Evolutionary conservation across 1,139 yeast genomes (phyloP), one percentile per base, ranked within the genome.

Genomic region (Suhomyces bolitotheri): DNA sequence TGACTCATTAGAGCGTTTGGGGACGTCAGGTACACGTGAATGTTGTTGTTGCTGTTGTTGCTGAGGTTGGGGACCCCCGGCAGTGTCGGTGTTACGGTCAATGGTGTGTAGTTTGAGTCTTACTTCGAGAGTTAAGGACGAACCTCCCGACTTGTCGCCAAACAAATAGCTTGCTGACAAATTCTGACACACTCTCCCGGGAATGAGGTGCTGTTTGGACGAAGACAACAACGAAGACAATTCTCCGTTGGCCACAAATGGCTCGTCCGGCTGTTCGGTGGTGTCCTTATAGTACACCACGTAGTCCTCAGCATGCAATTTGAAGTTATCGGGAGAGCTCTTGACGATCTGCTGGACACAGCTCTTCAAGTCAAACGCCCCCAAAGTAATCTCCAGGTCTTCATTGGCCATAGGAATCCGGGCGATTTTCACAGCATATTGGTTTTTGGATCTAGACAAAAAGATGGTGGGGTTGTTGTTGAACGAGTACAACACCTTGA

Each of bases 181-280:
- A 53, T 79, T 82, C 34, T 82, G 82, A 49, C 89, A 82, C 15
- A 83, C 82, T 41, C 88, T 64, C 1, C 92, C 92, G 0, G 87
- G 82, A 11, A 83, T 67, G 22, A 80, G 55, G 27, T 57, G 56
- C 5, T 58, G 50, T 22, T 61, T 60, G 5, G 60, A 39, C 23
- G 60, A 49, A 14, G 50, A 36, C 8, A 69, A 43, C 25, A 70
- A 53, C 22, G 68, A 64, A 1, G 87, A 78, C 32, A 80, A 65
- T 15, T 79, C 66, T 0, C 92, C 92, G 46, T 78, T 75, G 13
- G 87, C 82, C 7, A 83, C 92, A 53, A 80, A 78, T 2, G 92
- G 92, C 56, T 83, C 90, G 50, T 80, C 87, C 5, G 78, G 78
- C 50, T 71, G 76, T 54, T 83, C 92, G 21, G 84, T 76, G 31